Base-by-base conservation (phyloP, 1,284 basidiomycete genomes). In the Entoloma clypeatum region DNA sequence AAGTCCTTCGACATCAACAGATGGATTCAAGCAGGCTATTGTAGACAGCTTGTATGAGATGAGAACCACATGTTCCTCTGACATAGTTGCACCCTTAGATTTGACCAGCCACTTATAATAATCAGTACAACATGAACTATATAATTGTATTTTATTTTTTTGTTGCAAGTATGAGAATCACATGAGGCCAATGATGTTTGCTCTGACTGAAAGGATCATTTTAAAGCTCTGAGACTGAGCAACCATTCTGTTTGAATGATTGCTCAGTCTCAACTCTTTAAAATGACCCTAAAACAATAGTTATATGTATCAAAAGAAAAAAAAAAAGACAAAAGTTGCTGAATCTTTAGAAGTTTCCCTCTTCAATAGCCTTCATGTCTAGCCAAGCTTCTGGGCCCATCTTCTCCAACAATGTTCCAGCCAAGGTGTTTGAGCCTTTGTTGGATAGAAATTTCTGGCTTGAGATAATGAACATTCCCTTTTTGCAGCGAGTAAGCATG, bases 21-120 rank as follows among this genome's bases (percentile, higher is more conserved):
- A 72, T 7, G 45, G 50, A 18, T 90, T 96, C 62, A 82, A 87
- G 55, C 56, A 71, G 45, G 76, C 79, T 33, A 64, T 97, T 37
- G 64, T 69, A n/a, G 69, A 78, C 44, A 81, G 86, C 11, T 64
- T 98, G 50, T 59, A 71, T 43, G 84, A 91, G 52, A 89, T 97
- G 81, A 72, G 60, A 44, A 34, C 39, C 7, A 36, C 67, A 19
- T 67, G 61, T 34, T 49, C 53, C 38, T 35, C 48, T 35, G 54
- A 60, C 31, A 31, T 52, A 27, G 19, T 42, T 33, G 44, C 54
- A 31, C 28, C 36, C 21, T 30, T n/a, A n/a, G n/a, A n/a, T n/a
- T n/a, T n/a, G n/a, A n/a, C n/a, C n/a, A n/a, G n/a, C n/a, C n/a
- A n/a, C n/a, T n/a, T n/a, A n/a, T n/a, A n/a, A n/a, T n/a, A n/a